Percentiles rank a stretch among this genome's conserved stretches.
Conservation (phyloP, 306 rosid species). For the Benincasa hispida region DNA sequence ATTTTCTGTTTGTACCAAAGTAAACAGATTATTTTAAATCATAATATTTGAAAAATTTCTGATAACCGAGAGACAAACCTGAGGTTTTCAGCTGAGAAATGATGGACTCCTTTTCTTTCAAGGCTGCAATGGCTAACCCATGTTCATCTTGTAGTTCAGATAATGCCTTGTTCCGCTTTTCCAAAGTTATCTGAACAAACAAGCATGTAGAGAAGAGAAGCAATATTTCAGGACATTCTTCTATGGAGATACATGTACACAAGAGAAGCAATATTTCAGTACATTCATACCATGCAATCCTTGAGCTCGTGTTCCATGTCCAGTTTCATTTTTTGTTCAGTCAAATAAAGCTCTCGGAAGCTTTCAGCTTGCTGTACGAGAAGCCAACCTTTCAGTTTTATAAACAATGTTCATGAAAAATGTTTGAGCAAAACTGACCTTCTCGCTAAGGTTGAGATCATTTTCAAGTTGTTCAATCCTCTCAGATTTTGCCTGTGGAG, state of each 20-base stretch:
- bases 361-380: conserved; percentile 58
- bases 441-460: conserved; percentile 48
- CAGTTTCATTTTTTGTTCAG: conserved; percentile 68
- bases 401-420: conserved; percentile 1
- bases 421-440: conserved; percentile 38
- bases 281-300: conserved; percentile 50
- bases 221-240: not conserved
- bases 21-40: not conserved
- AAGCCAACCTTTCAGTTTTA: not conserved
- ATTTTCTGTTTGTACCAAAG: conserved; percentile 38
- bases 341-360: conserved; percentile 57
- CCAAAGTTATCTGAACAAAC: conserved; percentile 44
- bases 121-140: conserved; percentile 30
- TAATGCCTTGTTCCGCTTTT: conserved; percentile 35
- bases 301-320: conserved; percentile 60
- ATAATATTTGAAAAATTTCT: not conserved
- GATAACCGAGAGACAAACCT: conserved; percentile 22
- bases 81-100: conserved; percentile 63
- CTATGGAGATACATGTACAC: not conserved
- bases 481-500: conserved; percentile 56
- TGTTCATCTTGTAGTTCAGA: conserved; percentile 63
- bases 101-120: conserved; percentile 63
- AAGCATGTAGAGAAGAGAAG: not conserved
- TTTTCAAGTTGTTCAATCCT: conserved; percentile 77
- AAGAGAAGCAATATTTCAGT: not conserved